Evolutionary conservation across 1,284 basidiomycete genomes (phyloP), one percentile per base, ranked within the genome.

Genomic region (Erythrobasidium hasegawianum): DNA sequence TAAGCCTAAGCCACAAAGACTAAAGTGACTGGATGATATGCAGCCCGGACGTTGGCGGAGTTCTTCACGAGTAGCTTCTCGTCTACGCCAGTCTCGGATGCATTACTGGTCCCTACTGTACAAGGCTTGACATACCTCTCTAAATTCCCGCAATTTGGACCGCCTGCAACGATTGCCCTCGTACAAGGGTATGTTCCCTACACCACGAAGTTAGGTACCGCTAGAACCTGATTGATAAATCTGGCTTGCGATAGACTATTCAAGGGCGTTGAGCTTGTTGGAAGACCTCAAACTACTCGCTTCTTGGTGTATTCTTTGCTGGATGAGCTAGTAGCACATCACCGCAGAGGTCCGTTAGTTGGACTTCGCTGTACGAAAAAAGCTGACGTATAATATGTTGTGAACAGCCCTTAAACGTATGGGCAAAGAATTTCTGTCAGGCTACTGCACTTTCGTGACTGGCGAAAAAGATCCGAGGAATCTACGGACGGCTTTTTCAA

Each of bases 391-490:
- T n/a, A n/a, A n/a, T n/a, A n/a, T n/a, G n/a, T n/a, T n/a, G n/a
- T n/a, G n/a, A n/a, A n/a, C 62, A 86, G 89, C 84, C n/a, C 77
- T 96, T 45, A 87, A 87, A 75, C 78, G 77, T 3, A 84, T 91
- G 81, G 87, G 86, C 0, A 80, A 84, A 41, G 82, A 82, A 14
- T 82, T 98, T 76, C 72, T 97, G 27, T 78, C 81, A 16, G 85
- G 86, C 45, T 99, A 97, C 77, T 83, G 88, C 57, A 78, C 77
- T 61, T 79, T 97, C 27, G 92, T 87, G 0, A 88, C 95, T 66
- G 94, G 94, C 24, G 96, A 99, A 78, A 98, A 98, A 76, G 96
- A 99, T 77, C 96, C 96, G 24, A 83, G 96, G 27, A 98, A 98
- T 78, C 81, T 99, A 8, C 82, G 97, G 71, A 77, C 95, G 8